Percentiles rank a stretch among this genome's conserved stretches.
Conservation (phyloP, 2,329 filamentous ascomycete species). For the Verticillium zaregamsianum region DNA sequence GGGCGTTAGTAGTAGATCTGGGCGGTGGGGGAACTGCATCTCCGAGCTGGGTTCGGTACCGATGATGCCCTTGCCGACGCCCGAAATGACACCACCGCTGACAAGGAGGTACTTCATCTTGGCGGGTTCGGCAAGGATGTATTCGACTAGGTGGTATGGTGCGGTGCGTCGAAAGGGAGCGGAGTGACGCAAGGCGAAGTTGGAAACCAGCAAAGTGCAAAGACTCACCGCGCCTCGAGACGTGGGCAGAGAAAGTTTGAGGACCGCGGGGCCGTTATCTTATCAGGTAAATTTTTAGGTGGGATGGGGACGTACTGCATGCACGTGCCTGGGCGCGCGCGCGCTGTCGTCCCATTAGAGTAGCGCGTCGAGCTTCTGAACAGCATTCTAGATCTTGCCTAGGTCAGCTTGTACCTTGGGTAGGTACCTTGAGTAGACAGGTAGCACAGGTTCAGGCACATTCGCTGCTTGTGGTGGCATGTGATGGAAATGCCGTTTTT, state of each 20-base stretch:
- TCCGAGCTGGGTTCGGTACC: neutral
- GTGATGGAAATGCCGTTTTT: no score
- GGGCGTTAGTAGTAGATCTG: neutral
- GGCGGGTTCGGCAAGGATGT: neutral
- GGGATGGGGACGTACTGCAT: neutral
- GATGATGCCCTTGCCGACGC: conserved; percentile 62
- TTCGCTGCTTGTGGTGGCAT: no score
- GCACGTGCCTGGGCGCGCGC: neutral
- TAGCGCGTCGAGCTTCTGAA: neutral
- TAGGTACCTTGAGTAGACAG: no score
- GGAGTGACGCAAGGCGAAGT: neutral
- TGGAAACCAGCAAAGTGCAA: neutral
- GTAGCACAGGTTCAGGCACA: no score
- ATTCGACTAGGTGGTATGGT: neutral
- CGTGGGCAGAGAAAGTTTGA: neutral
- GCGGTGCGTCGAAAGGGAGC: neutral
- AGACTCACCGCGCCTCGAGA: neutral
- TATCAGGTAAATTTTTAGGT: neutral
- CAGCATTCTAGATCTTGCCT: neutral
- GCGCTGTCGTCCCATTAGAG: neutral
- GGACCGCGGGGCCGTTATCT: neutral
- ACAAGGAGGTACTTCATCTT: neutral
- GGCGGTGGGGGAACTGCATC: neutral
- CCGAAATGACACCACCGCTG: conserved; percentile 46
- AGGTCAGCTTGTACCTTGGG: no score